Percentiles rank a stretch among this genome's conserved stretches.
phyloP scores from a whole-genome alignment of 106 monocot species.

The Dendrobium huoshanense region DNA sequence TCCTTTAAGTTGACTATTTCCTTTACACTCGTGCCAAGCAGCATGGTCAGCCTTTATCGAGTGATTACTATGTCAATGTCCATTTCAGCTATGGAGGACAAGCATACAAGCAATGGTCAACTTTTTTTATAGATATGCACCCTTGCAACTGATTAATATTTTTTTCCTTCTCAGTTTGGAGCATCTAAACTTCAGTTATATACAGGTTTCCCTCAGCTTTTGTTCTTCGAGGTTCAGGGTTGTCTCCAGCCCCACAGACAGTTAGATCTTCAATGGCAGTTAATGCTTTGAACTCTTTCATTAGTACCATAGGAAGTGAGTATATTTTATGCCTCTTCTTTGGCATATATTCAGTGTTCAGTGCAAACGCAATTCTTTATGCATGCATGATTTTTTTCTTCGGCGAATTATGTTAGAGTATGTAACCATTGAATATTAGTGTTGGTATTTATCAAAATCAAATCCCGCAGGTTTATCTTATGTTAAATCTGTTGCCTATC shows the following conservation, averaged over 20 bases:
- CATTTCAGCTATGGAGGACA: constrained; percentile 27
- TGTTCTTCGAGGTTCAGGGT: constrained; percentile 67
- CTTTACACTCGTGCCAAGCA: constrained; percentile 16
- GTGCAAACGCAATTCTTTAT: not conserved
- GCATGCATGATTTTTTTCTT: not conserved
- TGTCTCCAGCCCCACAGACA: constrained; percentile 65
- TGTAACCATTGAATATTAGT: no score
- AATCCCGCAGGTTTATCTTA: no score
- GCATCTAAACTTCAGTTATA: constrained; percentile 7
- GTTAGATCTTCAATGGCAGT: constrained; percentile 49
- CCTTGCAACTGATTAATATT: not conserved
- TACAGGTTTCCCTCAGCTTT: constrained; percentile 71
- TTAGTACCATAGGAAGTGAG: constrained; percentile 43
- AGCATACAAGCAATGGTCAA: constrained; percentile 49
- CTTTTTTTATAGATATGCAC: constrained; percentile 4
- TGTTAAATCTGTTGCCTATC: not conserved
- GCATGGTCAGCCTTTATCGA: constrained; percentile 47
- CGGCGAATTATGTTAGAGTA: no score
- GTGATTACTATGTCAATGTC: constrained; percentile 46
- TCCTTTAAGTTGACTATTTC: not conserved
- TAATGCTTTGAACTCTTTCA: constrained; percentile 48
- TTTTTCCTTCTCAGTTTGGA: not conserved
- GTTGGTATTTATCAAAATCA: no score
- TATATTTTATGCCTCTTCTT: not conserved
- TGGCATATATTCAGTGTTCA: not conserved